phyloP scores from a whole-genome alignment of 352 stramenopile genomes.

The Phytophthora hybrid region DNA sequence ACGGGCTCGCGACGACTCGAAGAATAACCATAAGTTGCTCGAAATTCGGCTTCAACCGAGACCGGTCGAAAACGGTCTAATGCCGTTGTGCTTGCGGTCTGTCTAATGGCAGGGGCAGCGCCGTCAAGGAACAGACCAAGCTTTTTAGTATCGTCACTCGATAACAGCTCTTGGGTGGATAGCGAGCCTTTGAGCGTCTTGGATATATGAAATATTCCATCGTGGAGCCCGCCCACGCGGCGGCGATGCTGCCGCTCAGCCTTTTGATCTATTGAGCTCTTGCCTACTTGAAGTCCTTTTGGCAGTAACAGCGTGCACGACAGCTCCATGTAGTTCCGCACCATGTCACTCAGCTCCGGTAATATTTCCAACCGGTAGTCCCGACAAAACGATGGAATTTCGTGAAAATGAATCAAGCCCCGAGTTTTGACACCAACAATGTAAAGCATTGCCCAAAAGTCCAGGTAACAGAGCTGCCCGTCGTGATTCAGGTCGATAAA shows the following conservation, averaged over 20 bases:
- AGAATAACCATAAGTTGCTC: background rate
- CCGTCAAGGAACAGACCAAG: slow-evolving; percentile 52
- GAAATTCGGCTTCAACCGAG: slow-evolving; percentile 27
- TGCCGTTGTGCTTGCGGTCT: slow-evolving; percentile 50
- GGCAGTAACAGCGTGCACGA: slow-evolving; percentile 67
- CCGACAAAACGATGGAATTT: slow-evolving; percentile 76
- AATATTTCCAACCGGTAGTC: slow-evolving; percentile 85
- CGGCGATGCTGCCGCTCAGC: slow-evolving; percentile 47
- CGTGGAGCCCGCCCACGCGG: slow-evolving; percentile 57
- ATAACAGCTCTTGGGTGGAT: slow-evolving; percentile 57
- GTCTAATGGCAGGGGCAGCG: slow-evolving; percentile 27
- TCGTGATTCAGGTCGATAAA: slow-evolving; percentile 69
- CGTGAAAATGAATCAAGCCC: slow-evolving; percentile 64
- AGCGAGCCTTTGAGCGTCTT: slow-evolving; percentile 44
- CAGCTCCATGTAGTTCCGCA: slow-evolving; percentile 68
- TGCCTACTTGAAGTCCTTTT: slow-evolving; percentile 58
- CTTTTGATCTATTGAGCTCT: slow-evolving; percentile 61
- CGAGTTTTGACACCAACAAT: slow-evolving; percentile 68
- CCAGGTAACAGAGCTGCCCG: slow-evolving; percentile 77
- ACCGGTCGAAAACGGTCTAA: slow-evolving; percentile 55
- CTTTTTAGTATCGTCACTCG: slow-evolving; percentile 2
- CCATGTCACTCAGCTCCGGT: slow-evolving; percentile 47
- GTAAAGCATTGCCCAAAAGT: slow-evolving; percentile 89
- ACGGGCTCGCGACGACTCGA: slow-evolving; percentile 28
- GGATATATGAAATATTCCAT: slow-evolving; percentile 52